Conservation (phyloP, 192 early-diverging fungal species). For the Nowakowskiella sp. region DNA sequence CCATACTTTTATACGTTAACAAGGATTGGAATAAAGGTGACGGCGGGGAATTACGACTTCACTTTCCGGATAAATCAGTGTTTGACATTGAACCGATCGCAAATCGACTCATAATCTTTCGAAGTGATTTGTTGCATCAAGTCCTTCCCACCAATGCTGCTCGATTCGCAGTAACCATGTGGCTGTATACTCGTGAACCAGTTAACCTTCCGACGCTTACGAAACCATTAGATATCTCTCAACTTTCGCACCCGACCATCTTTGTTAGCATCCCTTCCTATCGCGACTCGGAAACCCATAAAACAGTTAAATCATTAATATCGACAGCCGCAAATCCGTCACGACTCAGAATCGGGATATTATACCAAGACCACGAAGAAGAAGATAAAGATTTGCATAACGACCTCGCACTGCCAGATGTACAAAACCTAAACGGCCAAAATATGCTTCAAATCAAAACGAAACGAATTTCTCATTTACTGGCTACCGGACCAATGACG, state of each 20-base stretch:
- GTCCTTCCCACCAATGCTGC: slow-evolving; percentile 13
- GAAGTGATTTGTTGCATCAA: slow-evolving; percentile 14
- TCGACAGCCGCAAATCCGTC: slow-evolving; percentile 8
- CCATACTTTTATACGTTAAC: neutral
- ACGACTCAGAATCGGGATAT: slow-evolving; percentile 9
- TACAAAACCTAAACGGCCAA: neutral
- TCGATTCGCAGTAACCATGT: slow-evolving; percentile 24
- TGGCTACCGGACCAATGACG: neutral
- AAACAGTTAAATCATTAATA: slow-evolving; percentile 8
- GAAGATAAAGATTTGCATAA: slow-evolving; percentile 16
- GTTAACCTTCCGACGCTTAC: too few species aligned
- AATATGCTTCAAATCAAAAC: neutral
- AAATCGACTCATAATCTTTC: slow-evolving; percentile 15
- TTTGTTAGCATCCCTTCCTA: slow-evolving; percentile 19
- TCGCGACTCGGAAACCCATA: slow-evolving; percentile 15
- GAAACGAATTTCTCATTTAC: neutral
- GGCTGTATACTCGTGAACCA: slow-evolving; percentile 18
- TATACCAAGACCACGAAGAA: slow-evolving; percentile 16
- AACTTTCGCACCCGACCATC: slow-evolving; percentile 2
- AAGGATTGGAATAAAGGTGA: slow-evolving; percentile 8
- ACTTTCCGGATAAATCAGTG: neutral
- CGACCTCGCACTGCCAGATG: neutral
- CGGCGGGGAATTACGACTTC: slow-evolving; percentile 11
- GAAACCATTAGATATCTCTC: too few species aligned
- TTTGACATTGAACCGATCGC: slow-evolving; percentile 11